These are phyloP conservation scores for Mortierella sp. DNA, from an alignment of 371 early-diverging fungal species.

Conservation along the genomic window DNA sequence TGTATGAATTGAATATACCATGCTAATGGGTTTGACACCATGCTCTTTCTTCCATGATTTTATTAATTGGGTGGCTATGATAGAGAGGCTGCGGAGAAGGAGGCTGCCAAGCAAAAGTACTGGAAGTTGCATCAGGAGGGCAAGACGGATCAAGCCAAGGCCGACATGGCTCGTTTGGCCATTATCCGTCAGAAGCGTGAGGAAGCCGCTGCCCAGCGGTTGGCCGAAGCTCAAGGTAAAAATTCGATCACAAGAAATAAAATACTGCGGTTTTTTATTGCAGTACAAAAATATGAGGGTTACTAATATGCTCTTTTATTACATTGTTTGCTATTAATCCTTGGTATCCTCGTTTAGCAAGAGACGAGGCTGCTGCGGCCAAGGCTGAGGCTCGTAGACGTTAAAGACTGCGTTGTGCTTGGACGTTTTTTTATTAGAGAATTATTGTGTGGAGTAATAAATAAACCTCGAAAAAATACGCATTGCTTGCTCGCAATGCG, in stretches of 20 bases:
- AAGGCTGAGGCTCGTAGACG: constrained; percentile 46
- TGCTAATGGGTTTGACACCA: background rate
- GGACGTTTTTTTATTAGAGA: background rate
- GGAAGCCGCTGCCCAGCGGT: constrained; percentile 69
- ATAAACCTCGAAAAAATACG: background rate
- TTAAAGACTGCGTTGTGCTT: constrained; percentile 11
- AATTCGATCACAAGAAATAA: constrained; percentile 2
- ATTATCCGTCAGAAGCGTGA: constrained; percentile 75
- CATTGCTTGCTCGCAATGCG: too few relatives aligned
- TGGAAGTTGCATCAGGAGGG: constrained; percentile 75
- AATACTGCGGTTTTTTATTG: constrained; percentile 21
- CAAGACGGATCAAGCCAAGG: constrained; percentile 76
- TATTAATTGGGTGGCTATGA: background rate
- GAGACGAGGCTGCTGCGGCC: constrained; percentile 54
- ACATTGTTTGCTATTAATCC: background rate
- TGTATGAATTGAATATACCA: too few relatives aligned
- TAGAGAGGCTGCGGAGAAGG: constrained; percentile 67
- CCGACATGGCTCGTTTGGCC: constrained; percentile 75
- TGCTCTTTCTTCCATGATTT: constrained; percentile 1
- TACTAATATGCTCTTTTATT: constrained; percentile 3
- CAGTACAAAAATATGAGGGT: background rate
- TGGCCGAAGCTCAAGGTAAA: constrained; percentile 62
- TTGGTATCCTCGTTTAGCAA: constrained; percentile 29
- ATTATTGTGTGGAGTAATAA: background rate
- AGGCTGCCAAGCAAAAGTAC: constrained; percentile 65